A percentile compares a stretch with the other conserved stretches of the same genome.
Evolutionary conservation across 768 basidiomycete species (phyloP).

Genomic region (Fistulinella prunicolor): DNA sequence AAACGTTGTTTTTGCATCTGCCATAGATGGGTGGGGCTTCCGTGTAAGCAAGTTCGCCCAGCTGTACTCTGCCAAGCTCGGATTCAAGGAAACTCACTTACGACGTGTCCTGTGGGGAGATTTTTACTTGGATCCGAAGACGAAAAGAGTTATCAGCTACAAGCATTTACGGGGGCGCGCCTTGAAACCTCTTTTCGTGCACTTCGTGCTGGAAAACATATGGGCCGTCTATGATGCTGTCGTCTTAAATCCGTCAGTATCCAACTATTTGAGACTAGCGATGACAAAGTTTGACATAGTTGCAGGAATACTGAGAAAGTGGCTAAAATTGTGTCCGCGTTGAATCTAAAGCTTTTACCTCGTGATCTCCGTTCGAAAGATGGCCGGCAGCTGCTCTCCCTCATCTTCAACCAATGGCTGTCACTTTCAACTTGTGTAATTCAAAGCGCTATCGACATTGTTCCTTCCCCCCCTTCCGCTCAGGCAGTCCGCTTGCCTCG

Average conservation of each 20-base stretch:
- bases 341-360: constrained; percentile 79
- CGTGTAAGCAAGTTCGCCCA: constrained; percentile 91
- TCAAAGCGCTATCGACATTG: constrained; percentile 86
- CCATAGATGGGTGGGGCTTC: constrained; percentile 98
- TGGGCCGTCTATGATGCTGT: constrained; percentile 97
- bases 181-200: constrained; percentile 94
- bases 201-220: constrained; percentile 94
- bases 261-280: background rate
- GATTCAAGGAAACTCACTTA: constrained; percentile 85
- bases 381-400: constrained; percentile 72
- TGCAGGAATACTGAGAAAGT: constrained; percentile 86
- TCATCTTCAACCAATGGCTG: constrained; percentile 95
- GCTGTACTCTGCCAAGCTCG: constrained; percentile 85
- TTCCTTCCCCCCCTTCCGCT: constrained; percentile 83
- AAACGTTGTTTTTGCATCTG: constrained; percentile 95
- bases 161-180: constrained; percentile 85
- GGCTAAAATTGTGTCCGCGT: constrained; percentile 77
- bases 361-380: constrained; percentile 94
- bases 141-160: constrained; percentile 86
- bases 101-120: constrained; percentile 94
- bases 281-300: constrained; percentile 15
- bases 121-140: constrained; percentile 94
- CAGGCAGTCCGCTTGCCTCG: constrained; percentile 84
- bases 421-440: constrained; percentile 91
- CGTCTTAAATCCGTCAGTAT: constrained; percentile 79